Conservation (phyloP, 768 basidiomycete genomes). For the Boletus barrowsii region DNA sequence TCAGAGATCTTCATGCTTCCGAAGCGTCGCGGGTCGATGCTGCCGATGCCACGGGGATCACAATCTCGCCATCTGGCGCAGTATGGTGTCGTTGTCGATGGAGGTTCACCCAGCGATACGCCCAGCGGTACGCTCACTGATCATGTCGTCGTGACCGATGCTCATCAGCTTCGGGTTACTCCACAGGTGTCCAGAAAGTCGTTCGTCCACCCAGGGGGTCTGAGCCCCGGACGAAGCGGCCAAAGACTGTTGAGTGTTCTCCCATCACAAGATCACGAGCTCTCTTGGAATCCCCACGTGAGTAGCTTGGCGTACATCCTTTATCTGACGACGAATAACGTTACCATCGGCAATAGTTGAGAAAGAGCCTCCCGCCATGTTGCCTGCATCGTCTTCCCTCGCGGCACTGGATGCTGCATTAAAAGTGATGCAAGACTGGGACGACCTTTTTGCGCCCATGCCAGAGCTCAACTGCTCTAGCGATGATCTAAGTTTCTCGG, state of each 20-base stretch:
- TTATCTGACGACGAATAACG: constrained; percentile 6
- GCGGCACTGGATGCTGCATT: constrained; percentile 13
- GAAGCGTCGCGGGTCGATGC: constrained; percentile 10
- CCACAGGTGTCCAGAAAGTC: constrained; percentile 8
- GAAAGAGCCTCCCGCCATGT: neutral
- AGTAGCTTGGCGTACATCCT: neutral
- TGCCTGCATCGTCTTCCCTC: constrained; percentile 14
- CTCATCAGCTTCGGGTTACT: neutral
- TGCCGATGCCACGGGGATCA: constrained; percentile 9
- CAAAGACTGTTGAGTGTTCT: neutral
- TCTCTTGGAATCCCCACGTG: constrained; percentile 4
- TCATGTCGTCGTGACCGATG: neutral
- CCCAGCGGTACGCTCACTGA: neutral
- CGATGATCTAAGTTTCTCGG: constrained; percentile 9
- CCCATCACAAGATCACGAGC: neutral
- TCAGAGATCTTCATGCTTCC: constrained; percentile 1
- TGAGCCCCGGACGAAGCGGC: constrained; percentile 11
- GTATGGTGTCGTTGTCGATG: neutral
- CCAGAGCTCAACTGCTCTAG: neutral
- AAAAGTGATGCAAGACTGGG: neutral
- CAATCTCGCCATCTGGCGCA: neutral
- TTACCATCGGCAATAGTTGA: neutral
- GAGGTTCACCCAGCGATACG: constrained; percentile 2
- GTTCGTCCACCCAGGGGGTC: constrained; percentile 12
- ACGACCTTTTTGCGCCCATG: constrained; percentile 4